Evolutionary conservation across 306 rosid species (phyloP).

Genomic region (Glycine tomentella): DNA sequence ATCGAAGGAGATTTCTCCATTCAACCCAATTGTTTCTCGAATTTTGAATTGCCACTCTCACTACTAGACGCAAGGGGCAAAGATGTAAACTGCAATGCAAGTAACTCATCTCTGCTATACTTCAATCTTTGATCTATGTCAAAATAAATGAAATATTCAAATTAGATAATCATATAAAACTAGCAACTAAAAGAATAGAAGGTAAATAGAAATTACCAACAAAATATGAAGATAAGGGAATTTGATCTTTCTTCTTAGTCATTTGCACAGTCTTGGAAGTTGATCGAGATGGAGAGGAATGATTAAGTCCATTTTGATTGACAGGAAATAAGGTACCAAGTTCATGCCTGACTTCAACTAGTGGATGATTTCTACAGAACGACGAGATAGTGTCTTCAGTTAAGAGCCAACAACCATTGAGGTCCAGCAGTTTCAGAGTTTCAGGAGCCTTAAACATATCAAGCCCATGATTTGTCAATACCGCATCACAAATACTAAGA

Average conservation of each 20-base stretch:
- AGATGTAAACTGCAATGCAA: slow-evolving; percentile 61
- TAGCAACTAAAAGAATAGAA: slow-evolving; percentile 21
- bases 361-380: slow-evolving; percentile 70
- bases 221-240: slow-evolving; percentile 55
- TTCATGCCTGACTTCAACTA: slow-evolving; percentile 75
- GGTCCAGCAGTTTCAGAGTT: slow-evolving; percentile 67
- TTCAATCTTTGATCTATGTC: slow-evolving; percentile 85
- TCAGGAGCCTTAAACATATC: slow-evolving; percentile 63
- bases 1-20: slow-evolving; percentile 14
- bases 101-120: slow-evolving; percentile 80
- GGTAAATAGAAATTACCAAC: slow-evolving; percentile 60
- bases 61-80: slow-evolving; percentile 42
- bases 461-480: slow-evolving; percentile 76
- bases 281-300: slow-evolving; percentile 55
- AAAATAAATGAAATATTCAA: slow-evolving; percentile 43
- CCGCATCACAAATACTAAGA: slow-evolving; percentile 70
- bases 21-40: slow-evolving; percentile 31
- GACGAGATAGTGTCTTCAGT: slow-evolving; percentile 59
- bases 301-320: slow-evolving; percentile 45
- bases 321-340: slow-evolving; percentile 50
- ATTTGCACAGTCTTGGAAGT: slow-evolving; percentile 51
- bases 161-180: slow-evolving; percentile 35
- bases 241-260: slow-evolving; percentile 47
- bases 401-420: slow-evolving; percentile 93
- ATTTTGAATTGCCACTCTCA: slow-evolving; percentile 32